These are phyloP conservation scores for Mycena latifolia DNA, from an alignment of 768 basidiomycete genomes.

Conservation along the genomic window DNA sequence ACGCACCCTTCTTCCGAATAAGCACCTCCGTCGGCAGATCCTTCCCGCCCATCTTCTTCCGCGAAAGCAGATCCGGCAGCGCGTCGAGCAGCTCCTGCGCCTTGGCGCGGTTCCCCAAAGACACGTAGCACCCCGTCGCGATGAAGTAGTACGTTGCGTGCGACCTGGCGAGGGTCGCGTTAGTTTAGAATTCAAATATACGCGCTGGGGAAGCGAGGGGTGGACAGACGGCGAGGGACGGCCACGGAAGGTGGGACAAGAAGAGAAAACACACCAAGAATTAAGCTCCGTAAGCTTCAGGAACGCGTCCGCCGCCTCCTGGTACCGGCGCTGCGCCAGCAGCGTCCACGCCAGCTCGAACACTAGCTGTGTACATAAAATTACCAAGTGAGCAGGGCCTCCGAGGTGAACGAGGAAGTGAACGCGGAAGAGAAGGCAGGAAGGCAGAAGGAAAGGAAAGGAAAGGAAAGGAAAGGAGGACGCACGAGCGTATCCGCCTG, in stretches of 20 bases:
- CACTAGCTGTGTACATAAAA: constrained; percentile 73
- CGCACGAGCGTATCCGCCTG: constrained; percentile 81
- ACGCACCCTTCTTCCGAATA: constrained; percentile 81
- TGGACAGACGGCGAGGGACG: too few relatives aligned
- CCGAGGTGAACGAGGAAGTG: too few relatives aligned
- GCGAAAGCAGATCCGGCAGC: constrained; percentile 69
- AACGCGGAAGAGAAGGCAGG: background rate
- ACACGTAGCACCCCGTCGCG: constrained; percentile 80
- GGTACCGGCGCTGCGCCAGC: constrained; percentile 71
- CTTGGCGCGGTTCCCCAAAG: constrained; percentile 64
- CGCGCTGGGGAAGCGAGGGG: too few relatives aligned
- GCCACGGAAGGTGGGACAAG: background rate
- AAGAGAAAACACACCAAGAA: constrained; percentile 63
- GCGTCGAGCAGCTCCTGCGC: constrained; percentile 72
- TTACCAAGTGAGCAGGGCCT: too few relatives aligned
- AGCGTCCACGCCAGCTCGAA: constrained; percentile 88
- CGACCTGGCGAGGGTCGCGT: constrained; percentile 64
- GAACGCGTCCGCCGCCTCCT: constrained; percentile 77
- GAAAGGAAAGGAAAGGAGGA: background rate
- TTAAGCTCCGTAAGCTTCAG: constrained; percentile 75
- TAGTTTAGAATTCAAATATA: too few relatives aligned
- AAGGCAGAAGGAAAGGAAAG: background rate
- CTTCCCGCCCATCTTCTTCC: constrained; percentile 72
- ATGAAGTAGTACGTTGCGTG: constrained; percentile 86
- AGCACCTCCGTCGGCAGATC: constrained; percentile 81